phyloP scores from a whole-genome alignment of 148 eudicot species.

The Heliosperma pusillum region DNA sequence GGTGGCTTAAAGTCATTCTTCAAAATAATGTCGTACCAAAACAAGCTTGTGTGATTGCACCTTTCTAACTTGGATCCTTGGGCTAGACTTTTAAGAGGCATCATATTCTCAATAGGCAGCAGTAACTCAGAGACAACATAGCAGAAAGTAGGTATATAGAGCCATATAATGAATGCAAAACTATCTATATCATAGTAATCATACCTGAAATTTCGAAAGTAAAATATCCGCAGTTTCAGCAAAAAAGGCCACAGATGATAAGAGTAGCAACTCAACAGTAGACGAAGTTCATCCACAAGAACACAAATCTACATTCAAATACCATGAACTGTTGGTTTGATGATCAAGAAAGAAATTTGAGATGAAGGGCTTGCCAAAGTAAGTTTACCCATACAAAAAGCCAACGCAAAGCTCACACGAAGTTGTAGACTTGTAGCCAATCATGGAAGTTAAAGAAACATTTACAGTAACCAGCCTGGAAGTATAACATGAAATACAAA shows the following conservation, averaged over 20 bases:
- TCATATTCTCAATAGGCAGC: too few species aligned
- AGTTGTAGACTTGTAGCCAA: background rate
- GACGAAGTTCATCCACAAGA: background rate
- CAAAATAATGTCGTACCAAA: too few species aligned
- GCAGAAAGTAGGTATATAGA: too few species aligned
- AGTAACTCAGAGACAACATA: too few species aligned
- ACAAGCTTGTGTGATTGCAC: too few species aligned
- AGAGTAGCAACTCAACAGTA: background rate
- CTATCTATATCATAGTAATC: background rate
- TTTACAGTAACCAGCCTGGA: background rate
- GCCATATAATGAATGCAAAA: background rate
- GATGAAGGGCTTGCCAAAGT: background rate
- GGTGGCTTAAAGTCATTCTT: too few species aligned
- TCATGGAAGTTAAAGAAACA: background rate
- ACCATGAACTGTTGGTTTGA: background rate
- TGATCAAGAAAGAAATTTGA: background rate
- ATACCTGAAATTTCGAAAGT: background rate
- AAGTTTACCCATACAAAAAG: background rate
- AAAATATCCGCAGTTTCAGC: background rate
- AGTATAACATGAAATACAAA: background rate
- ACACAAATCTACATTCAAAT: background rate
- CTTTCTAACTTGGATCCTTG: too few species aligned
- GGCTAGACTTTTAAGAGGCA: too few species aligned
- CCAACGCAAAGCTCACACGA: background rate
- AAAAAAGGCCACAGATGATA: background rate